phyloP scores from a whole-genome alignment of 352 stramenopile genomes.

The Phytopythium mirpurense region DNA sequence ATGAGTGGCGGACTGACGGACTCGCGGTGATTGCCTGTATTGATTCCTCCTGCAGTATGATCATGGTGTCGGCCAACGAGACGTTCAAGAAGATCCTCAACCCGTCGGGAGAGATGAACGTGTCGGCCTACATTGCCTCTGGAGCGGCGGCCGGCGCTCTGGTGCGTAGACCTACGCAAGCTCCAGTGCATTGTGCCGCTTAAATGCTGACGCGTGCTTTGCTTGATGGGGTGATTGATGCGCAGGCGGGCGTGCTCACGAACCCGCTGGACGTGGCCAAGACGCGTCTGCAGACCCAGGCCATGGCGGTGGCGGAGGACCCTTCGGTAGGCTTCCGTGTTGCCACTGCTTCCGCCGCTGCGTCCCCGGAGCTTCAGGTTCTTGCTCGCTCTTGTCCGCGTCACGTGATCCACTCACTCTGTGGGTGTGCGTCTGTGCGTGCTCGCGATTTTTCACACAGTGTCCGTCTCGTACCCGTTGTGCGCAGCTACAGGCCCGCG shows the following conservation, averaged over 20 bases:
- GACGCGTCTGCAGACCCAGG: slow-evolving; percentile 95
- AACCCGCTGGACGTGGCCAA: slow-evolving; percentile 99
- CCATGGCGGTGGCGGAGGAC: slow-evolving; percentile 58
- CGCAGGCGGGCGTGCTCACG: slow-evolving; percentile 85
- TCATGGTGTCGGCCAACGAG: slow-evolving; percentile 98
- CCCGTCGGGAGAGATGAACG: slow-evolving; percentile 82
- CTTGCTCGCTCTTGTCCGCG: slow-evolving; percentile 23
- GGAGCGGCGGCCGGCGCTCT: slow-evolving; percentile 92
- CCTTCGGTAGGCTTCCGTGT: slow-evolving; percentile 41
- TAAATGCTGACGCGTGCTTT: background rate
- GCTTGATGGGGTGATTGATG: background rate
- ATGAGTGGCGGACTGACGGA: background rate
- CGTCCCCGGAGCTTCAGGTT: slow-evolving; percentile 47
- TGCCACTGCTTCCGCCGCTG: slow-evolving; percentile 18
- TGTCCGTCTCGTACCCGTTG: slow-evolving; percentile 70
- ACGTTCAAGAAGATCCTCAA: slow-evolving; percentile 94
- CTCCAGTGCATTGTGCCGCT: too few species aligned
- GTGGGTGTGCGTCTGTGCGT: slow-evolving; percentile 32
- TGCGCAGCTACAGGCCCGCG: slow-evolving; percentile 63
- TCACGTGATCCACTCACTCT: slow-evolving; percentile 15
- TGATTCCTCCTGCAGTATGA: slow-evolving; percentile 61
- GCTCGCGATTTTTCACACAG: slow-evolving; percentile 32
- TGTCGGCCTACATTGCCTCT: slow-evolving; percentile 89
- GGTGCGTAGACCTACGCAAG: slow-evolving; percentile 65
- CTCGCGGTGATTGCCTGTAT: too few species aligned